Base-by-base conservation (phyloP, 1,139 yeast genomes). In the Suhomyces guaymorum region DNA sequence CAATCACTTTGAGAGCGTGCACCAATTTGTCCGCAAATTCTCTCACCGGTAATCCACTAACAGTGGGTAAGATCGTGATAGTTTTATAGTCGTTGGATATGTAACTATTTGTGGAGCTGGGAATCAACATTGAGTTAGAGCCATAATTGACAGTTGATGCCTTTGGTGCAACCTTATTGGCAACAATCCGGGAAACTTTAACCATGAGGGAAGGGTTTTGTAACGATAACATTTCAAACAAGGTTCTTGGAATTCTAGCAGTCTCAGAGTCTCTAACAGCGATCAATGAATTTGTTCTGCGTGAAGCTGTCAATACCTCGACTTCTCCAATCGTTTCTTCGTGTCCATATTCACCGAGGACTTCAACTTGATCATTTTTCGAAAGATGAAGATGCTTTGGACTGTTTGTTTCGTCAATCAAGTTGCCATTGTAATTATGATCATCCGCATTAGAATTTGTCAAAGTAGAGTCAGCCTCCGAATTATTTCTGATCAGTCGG, bases 311-410 rank as follows among this genome's bases (percentile, higher is more conserved):
- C 43, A 92, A 68, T 2, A 92, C 97, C 55, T 92, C 98, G 10
- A 92, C 82, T 59, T 92, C 98, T 3, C 98, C 98, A 42, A 92
- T 77, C 33, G 96, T 85, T 48, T 87, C 94, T 4, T 97, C 97
- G 55, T 89, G 96, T 1, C 97, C 96, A 52, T 80, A 82, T 53
- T 92, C 98, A 2, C 86, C 87, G 13, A 82, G 48, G 1, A 80
- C 71, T 22, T 59, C 63, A 19, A 59, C 52, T 9, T 64, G 63
- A 2, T 59, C 64, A 9, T 27, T 35, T 19, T 21, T 23, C 6
- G 25, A 7, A 4, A 13, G 10, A 12, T 30, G 24, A 7, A 26
- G 43, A 22, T 38, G 43, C 26, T 38, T 35, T 12, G 47, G 44
- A 11, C 43, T 41, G 9, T 47, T 48, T 2, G 57, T 37, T 20